Conservation (phyloP, 371 early-diverging fungal species). For the Funneliformis caledonium region DNA sequence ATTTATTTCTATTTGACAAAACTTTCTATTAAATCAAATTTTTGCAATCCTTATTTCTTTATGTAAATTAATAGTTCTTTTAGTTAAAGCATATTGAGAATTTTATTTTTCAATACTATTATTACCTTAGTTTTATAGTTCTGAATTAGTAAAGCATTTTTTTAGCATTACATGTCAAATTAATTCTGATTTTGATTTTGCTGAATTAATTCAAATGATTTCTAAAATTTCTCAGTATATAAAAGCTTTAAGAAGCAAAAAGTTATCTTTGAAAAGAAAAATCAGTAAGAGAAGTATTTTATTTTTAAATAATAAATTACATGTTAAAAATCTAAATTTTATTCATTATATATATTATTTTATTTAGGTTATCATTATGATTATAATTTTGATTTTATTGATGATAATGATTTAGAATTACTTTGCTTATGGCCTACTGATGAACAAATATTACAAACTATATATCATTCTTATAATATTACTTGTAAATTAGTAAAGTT, state of each 20-base stretch:
- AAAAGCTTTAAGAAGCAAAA: neutral
- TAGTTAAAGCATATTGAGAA: neutral
- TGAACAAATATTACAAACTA: neutral
- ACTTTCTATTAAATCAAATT: neutral
- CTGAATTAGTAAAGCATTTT: slow-evolving; percentile 9
- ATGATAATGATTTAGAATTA: neutral
- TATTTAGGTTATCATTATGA: slow-evolving; percentile 2
- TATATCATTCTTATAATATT: no score
- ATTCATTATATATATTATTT: no score
- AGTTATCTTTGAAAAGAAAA: neutral
- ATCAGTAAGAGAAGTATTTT: neutral
- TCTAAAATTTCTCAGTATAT: neutral
- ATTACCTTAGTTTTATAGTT: slow-evolving; percentile 14
- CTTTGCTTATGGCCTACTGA: neutral
- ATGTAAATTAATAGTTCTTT: slow-evolving; percentile 4
- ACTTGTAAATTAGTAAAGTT: neutral
- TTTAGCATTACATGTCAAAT: slow-evolving; percentile 1
- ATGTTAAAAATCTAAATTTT: neutral
- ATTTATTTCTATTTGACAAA: neutral
- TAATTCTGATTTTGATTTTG: slow-evolving; percentile 17
- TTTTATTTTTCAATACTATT: neutral
- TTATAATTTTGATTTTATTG: neutral
- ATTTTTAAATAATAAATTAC: neutral
- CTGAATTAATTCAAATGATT: neutral
- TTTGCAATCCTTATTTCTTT: neutral